These are phyloP conservation scores for Cardamine resedifolia DNA, from an alignment of 345 rosid species.

Conservation along the genomic window DNA sequence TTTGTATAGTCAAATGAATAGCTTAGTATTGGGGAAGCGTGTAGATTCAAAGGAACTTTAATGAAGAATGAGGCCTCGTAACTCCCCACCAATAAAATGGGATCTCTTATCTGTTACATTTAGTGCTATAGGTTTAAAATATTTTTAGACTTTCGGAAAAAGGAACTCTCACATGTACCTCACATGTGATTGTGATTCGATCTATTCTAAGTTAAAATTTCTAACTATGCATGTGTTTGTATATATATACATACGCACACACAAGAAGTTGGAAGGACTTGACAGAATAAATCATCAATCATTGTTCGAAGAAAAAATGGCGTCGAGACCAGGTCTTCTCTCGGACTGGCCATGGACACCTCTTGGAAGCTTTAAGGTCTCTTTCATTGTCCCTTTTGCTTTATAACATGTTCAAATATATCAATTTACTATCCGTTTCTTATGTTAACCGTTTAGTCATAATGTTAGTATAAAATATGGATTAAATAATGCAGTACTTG, in stretches of 20 bases:
- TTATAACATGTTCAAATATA: background rate
- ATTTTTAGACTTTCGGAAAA: constrained; percentile 10
- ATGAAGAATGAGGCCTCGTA: constrained; percentile 7
- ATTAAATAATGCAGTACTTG: constrained; percentile 37
- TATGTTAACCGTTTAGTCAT: background rate
- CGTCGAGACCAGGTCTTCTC: constrained; percentile 45
- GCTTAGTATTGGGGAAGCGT: constrained; percentile 25
- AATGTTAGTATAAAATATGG: background rate
- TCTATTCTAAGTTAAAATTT: background rate
- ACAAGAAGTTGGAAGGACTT: background rate
- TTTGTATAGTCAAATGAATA: constrained; percentile 23
- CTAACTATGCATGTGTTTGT: background rate
- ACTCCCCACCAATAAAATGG: constrained; percentile 14
- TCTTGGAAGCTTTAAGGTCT: constrained; percentile 49
- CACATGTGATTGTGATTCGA: constrained; percentile 10
- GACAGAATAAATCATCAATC: background rate
- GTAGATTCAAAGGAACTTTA: constrained; percentile 15
- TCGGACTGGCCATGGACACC: constrained; percentile 51
- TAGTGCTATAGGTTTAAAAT: background rate
- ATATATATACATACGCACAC: constrained; percentile 4
- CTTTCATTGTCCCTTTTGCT: background rate
- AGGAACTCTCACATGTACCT: constrained; percentile 27
- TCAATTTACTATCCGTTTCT: background rate
- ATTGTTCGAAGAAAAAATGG: constrained; percentile 30
- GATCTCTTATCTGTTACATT: constrained; percentile 17